Evolutionary conservation across 768 basidiomycete genomes (phyloP), one percentile per base, ranked within the genome.

Genomic region (Phylloporus sp.): DNA sequence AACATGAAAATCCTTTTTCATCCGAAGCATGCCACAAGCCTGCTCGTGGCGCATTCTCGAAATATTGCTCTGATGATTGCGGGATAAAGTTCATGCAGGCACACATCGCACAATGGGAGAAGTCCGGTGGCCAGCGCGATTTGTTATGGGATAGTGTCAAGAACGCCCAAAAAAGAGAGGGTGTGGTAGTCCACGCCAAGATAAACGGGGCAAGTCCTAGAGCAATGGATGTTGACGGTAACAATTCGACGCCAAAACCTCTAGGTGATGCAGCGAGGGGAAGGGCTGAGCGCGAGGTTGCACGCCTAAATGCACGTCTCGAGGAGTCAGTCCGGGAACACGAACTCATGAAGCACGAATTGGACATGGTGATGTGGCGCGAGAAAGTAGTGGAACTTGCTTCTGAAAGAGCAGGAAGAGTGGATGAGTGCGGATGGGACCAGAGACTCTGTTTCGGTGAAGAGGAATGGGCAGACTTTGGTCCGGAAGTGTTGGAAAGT

Each of bases 51-150:
- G 80, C 80, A 2, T 85, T 92, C 61, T 94, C 91, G 22, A 95
- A 95, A 66, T 95, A 92, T 65, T 95, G 92, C 67, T 92, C 90
- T 13, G 86, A 91, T 47, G 88, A 87, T 55, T 95, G 92, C 57
- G 92, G 92, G 12, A 72, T 88, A 55, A 80, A 79, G 57, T 86
- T 80, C 68, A 84, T 88, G 82, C 80, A 78, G 55, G 70, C 72
- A 41, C 82, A 81, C 40, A 81, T 89, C 42, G 75, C 82, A 23
- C 73, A 72, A 34, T 88, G 81, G 79, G 71, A 79, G 11, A 78
- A 78, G 58, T 78, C 78, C 29, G 84, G 84, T 18, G 85, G 85
- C 5, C 80, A 80, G 62, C 76, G 77, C 52, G 80, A 80, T 45
- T 71, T 76, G 39, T 73, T 93, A 2, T 92, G 88, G 89, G 83